These are phyloP conservation scores for Naematelia encephala DNA, from an alignment of 768 basidiomycete genomes.

Conservation along the genomic window DNA sequence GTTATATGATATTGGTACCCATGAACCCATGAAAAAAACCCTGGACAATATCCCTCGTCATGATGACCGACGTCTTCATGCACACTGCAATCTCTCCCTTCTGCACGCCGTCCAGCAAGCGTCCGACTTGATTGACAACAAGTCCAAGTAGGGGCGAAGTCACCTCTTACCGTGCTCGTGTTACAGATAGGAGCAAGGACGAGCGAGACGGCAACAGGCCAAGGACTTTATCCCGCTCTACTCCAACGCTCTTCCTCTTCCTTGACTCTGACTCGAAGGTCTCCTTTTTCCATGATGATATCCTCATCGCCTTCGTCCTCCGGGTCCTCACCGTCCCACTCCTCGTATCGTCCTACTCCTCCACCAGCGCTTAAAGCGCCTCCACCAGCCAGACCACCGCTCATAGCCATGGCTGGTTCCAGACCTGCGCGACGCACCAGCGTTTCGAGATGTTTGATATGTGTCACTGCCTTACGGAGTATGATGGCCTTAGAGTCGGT, in stretches of 20 bases:
- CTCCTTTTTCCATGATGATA: not conserved
- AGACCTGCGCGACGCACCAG: conserved; percentile 18
- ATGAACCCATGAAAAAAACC: too few relatives aligned
- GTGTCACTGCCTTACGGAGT: conserved; percentile 39
- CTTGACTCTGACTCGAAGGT: not conserved
- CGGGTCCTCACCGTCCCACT: not conserved
- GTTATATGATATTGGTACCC: too few relatives aligned
- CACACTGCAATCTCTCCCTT: too few relatives aligned
- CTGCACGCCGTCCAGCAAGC: too few relatives aligned
- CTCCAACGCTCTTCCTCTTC: not conserved
- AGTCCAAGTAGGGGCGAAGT: too few relatives aligned
- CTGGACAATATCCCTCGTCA: too few relatives aligned
- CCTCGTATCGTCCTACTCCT: not conserved
- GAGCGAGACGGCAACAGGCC: too few relatives aligned
- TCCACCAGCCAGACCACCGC: not conserved
- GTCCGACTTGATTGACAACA: too few relatives aligned
- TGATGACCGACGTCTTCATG: too few relatives aligned
- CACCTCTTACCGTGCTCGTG: too few relatives aligned
- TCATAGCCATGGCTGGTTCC: not conserved
- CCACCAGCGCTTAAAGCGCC: not conserved
- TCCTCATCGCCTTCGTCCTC: not conserved
- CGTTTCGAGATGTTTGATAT: conserved; percentile 35
- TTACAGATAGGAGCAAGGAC: too few relatives aligned
- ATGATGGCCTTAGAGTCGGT: conserved; percentile 45
- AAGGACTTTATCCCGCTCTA: not conserved